These are phyloP conservation scores for Peronospora tabacina DNA, from an alignment of 352 stramenopile genomes.

Conservation along the genomic window DNA sequence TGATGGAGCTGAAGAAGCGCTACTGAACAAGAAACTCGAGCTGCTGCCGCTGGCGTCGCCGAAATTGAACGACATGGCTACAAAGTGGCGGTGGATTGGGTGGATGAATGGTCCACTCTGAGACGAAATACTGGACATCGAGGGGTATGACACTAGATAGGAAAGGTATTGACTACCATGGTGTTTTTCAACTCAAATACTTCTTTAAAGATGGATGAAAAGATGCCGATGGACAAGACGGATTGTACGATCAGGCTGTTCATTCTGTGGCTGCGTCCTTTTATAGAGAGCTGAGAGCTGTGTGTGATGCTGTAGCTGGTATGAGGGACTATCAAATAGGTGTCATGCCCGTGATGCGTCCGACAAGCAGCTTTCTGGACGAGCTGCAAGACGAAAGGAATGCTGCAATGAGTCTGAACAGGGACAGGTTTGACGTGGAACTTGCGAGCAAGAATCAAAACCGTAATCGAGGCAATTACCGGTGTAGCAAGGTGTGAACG, in stretches of 20 bases:
- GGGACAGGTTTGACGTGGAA: slow-evolving; percentile 34
- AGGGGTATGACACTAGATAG: not conserved
- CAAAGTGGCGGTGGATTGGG: not conserved
- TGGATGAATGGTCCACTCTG: too few relatives aligned
- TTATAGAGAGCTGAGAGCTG: not conserved
- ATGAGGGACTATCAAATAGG: slow-evolving; percentile 54
- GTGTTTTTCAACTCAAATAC: too few relatives aligned
- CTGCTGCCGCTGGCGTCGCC: slow-evolving; percentile 13
- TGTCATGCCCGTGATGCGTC: slow-evolving; percentile 38
- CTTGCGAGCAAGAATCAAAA: slow-evolving; percentile 55
- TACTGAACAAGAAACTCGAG: slow-evolving; percentile 24
- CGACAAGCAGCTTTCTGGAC: slow-evolving; percentile 37
- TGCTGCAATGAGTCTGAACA: slow-evolving; percentile 15
- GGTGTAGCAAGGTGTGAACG: slow-evolving; percentile 62
- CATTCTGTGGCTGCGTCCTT: too few relatives aligned
- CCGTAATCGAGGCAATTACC: slow-evolving; percentile 80
- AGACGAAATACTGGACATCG: not conserved
- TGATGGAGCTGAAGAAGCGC: slow-evolving; percentile 8
- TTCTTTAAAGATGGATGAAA: slow-evolving; percentile 6
- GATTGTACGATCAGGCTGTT: slow-evolving; percentile 7
- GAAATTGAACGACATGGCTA: slow-evolving; percentile 39
- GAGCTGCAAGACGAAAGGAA: slow-evolving; percentile 45
- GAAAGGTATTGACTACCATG: slow-evolving; percentile 2
- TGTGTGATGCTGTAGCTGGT: slow-evolving; percentile 23
- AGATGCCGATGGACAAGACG: slow-evolving; percentile 31